phyloP scores from a whole-genome alignment of 1,284 basidiomycete genomes.

The Amylostereum areolatum region DNA sequence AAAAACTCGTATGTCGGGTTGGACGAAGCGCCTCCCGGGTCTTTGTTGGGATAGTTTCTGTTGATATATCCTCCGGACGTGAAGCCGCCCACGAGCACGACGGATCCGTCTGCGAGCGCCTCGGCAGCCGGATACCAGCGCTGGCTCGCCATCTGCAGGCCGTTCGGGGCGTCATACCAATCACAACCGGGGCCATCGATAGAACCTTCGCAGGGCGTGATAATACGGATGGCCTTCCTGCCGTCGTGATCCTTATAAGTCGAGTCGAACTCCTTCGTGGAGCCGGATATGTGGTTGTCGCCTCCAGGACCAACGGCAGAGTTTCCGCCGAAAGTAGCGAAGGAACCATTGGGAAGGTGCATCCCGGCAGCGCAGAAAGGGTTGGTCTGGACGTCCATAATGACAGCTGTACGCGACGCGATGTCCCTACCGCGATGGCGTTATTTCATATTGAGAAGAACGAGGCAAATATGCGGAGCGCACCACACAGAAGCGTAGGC shows the following conservation, averaged over 20 bases:
- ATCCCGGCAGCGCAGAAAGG: conserved; percentile 34
- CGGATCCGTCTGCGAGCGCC: conserved; percentile 12
- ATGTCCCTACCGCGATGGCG: conserved; percentile 3
- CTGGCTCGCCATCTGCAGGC: conserved; percentile 6
- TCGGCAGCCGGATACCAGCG: conserved; percentile 14
- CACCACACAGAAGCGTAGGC: conserved; percentile 40
- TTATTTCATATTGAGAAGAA: background rate
- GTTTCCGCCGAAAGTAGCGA: conserved; percentile 34
- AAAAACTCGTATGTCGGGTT: conserved; percentile 39
- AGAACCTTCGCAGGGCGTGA: conserved; percentile 29
- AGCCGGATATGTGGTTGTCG: conserved; percentile 8
- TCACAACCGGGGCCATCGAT: conserved; percentile 22
- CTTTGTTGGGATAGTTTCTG: conserved; percentile 17
- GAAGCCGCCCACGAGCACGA: conserved; percentile 14
- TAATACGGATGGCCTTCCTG: conserved; percentile 24
- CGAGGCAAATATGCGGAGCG: conserved; percentile 3
- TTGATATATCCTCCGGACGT: conserved; percentile 13
- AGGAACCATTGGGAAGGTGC: conserved; percentile 23
- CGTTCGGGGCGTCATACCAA: conserved; percentile 34
- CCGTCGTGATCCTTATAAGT: conserved; percentile 19
- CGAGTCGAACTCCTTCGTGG: conserved; percentile 11
- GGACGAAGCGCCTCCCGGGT: conserved; percentile 9
- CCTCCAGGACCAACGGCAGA: conserved; percentile 38
- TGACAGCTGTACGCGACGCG: conserved; percentile 6
- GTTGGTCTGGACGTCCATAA: conserved; percentile 41